phyloP scores from a whole-genome alignment of 2,329 filamentous ascomycete genomes.

The Penicillium italicum region DNA sequence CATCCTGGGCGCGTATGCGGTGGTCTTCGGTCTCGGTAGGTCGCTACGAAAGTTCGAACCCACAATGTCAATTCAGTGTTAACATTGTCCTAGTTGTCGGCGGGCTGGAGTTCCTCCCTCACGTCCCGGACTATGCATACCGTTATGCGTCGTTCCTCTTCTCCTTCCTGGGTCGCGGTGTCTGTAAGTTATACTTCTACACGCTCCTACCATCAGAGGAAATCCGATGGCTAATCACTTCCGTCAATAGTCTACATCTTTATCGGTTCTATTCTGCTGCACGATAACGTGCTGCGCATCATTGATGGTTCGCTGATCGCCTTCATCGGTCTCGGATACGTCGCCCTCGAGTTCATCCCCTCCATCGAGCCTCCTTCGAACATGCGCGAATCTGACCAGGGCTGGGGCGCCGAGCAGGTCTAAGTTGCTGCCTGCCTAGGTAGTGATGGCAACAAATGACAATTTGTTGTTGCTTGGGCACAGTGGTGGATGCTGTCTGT shows the following conservation, averaged over 20 bases:
- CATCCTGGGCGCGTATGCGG: constrained; percentile 81
- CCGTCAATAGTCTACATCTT: constrained; percentile 83
- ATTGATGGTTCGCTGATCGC: constrained; percentile 76
- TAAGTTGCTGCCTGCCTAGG: constrained; percentile 40
- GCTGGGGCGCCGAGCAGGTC: constrained; percentile 75
- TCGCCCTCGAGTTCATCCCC: constrained; percentile 70
- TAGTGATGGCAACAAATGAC: not conserved
- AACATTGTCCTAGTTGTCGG: constrained; percentile 55
- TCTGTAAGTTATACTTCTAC: constrained; percentile 65
- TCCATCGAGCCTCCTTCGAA: constrained; percentile 76
- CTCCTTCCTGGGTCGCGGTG: constrained; percentile 90
- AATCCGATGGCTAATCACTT: constrained; percentile 1
- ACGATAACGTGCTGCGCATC: constrained; percentile 62
- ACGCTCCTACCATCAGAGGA: too few species aligned
- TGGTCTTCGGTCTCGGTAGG: constrained; percentile 83
- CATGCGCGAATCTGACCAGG: constrained; percentile 73
- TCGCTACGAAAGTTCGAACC: constrained; percentile 1
- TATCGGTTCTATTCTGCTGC: constrained; percentile 78
- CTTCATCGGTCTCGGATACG: constrained; percentile 73
- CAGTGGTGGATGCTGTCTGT: not conserved
- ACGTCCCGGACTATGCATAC: constrained; percentile 87
- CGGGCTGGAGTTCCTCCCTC: constrained; percentile 72
- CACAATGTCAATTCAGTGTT: constrained; percentile 17
- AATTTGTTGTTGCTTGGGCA: not conserved
- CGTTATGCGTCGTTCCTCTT: constrained; percentile 97